Evolutionary conservation across 139 green algal species (phyloP).

Genomic region (Dunaliella primolecta): DNA sequence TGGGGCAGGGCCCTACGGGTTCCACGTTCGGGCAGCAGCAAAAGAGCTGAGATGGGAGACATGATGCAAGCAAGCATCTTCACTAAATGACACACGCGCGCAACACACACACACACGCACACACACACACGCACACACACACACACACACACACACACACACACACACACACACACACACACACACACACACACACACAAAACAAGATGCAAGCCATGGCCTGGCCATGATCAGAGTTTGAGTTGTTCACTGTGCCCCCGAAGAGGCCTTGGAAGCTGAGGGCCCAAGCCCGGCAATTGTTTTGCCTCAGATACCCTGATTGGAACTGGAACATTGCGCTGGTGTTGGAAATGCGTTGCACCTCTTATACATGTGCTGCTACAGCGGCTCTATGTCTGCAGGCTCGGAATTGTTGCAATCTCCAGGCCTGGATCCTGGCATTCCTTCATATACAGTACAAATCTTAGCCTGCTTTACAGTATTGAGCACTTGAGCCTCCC

Average conservation of each 20-base stretch:
- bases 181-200: neutral
- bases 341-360: too few relatives aligned
- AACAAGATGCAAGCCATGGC: too few relatives aligned
- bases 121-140: too few relatives aligned
- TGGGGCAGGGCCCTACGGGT: neutral
- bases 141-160: neutral
- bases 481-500: too few relatives aligned
- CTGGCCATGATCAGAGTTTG: too few relatives aligned
- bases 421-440: neutral
- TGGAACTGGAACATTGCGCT: too few relatives aligned
- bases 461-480: too few relatives aligned
- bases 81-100: neutral
- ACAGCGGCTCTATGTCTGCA: neutral
- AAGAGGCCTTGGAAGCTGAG: too few relatives aligned
- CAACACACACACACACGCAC: neutral
- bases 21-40: neutral
- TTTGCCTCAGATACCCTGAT: too few relatives aligned
- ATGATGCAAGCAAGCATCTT: neutral
- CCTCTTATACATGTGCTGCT: neutral
- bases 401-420: too few relatives aligned
- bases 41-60: neutral
- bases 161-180: neutral
- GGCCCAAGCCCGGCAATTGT: too few relatives aligned
- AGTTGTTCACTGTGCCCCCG: too few relatives aligned
- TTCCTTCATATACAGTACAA: neutral